phyloP scores from a whole-genome alignment of 2,329 filamentous ascomycete species.

The Dactylonectria macrodidyma region DNA sequence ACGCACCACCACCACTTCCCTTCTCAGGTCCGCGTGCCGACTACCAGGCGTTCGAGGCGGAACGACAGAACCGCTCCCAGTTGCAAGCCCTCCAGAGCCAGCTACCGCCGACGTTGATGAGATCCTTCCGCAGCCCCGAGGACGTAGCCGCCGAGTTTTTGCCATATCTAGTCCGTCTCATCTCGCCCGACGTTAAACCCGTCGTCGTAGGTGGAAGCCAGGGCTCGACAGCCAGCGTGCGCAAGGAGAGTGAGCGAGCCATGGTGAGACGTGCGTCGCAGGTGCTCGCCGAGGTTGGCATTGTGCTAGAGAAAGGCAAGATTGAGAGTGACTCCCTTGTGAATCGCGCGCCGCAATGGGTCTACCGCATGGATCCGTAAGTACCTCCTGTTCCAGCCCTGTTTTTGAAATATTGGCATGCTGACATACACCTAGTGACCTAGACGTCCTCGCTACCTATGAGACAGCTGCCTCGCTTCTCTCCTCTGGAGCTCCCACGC shows the following conservation, averaged over 20 bases:
- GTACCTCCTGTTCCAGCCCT: slow-evolving; percentile 54
- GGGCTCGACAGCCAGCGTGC: slow-evolving; percentile 83
- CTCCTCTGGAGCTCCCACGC: slow-evolving; percentile 77
- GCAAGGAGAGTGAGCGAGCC: slow-evolving; percentile 85
- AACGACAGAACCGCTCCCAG: slow-evolving; percentile 82
- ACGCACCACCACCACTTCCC: slow-evolving; percentile 71
- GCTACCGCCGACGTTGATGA: slow-evolving; percentile 79
- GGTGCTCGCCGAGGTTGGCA: slow-evolving; percentile 86
- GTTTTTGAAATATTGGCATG: not conserved
- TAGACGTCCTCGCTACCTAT: slow-evolving; percentile 86
- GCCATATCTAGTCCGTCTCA: slow-evolving; percentile 86
- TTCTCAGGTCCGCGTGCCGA: slow-evolving; percentile 89
- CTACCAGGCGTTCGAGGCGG: slow-evolving; percentile 84
- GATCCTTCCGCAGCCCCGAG: slow-evolving; percentile 84
- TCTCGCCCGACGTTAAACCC: slow-evolving; percentile 92
- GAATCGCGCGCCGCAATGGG: slow-evolving; percentile 77
- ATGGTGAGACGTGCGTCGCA: slow-evolving; percentile 86
- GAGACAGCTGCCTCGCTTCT: slow-evolving; percentile 74
- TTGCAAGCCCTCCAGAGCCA: slow-evolving; percentile 81
- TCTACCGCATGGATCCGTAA: slow-evolving; percentile 96
- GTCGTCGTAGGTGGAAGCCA: slow-evolving; percentile 83
- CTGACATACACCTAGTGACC: slow-evolving; percentile 60
- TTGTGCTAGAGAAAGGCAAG: slow-evolving; percentile 84
- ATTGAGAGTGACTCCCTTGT: slow-evolving; percentile 78
- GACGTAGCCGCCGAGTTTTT: slow-evolving; percentile 86